Evolutionary conservation across 495 filamentous ascomycete species (phyloP).

Genomic region (Penicillium simplicissimum): DNA sequence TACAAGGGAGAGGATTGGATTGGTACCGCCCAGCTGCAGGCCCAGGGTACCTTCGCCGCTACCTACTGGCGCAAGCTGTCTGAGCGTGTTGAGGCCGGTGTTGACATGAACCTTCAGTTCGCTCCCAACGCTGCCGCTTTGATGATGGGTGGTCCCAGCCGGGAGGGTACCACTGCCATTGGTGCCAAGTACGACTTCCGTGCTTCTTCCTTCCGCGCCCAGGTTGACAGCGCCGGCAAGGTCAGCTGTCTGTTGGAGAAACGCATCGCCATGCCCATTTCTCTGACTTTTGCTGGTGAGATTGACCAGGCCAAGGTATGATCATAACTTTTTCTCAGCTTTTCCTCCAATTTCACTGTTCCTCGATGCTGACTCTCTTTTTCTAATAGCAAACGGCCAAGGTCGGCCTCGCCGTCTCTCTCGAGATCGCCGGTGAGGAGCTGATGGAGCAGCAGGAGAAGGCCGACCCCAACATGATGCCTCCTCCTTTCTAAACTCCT

Average conservation of each 20-base stretch:
- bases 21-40: slow-evolving; percentile 80
- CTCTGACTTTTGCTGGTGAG: slow-evolving; percentile 92
- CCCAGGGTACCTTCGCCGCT: slow-evolving; percentile 80
- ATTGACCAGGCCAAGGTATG: slow-evolving; percentile 95
- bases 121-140: slow-evolving; percentile 59
- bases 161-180: slow-evolving; percentile 85
- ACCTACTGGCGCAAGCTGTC: slow-evolving; percentile 93
- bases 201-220: slow-evolving; percentile 88
- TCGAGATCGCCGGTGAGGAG: slow-evolving; percentile 87
- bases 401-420: slow-evolving; percentile 89
- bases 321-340: background rate
- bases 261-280: slow-evolving; percentile 85
- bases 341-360: background rate
- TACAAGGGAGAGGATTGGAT: slow-evolving; percentile 93
- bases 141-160: slow-evolving; percentile 71
- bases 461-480: slow-evolving; percentile 49
- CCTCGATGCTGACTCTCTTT: slow-evolving; percentile 16
- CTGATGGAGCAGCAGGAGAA: slow-evolving; percentile 89
- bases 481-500: slow-evolving; percentile 54
- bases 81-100: slow-evolving; percentile 95
- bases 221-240: slow-evolving; percentile 92
- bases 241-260: slow-evolving; percentile 93
- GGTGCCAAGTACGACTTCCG: slow-evolving; percentile 99
- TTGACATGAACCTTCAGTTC: slow-evolving; percentile 89
- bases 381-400: slow-evolving; percentile 81